Conservation (phyloP, 208 protist species). For the Wallacemonas sp. region DNA sequence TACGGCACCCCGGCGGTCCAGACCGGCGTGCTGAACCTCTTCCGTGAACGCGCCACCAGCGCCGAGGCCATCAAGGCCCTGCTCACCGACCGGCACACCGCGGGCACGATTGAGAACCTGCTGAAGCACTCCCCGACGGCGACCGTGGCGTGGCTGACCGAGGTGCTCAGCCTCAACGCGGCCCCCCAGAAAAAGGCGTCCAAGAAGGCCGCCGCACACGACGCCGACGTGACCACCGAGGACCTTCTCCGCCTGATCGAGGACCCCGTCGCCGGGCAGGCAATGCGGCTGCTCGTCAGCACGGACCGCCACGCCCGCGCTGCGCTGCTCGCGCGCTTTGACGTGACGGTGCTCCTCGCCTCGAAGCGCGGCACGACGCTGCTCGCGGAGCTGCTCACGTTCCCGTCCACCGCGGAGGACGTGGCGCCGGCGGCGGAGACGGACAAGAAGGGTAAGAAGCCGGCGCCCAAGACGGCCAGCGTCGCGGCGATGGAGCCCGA, state of each 20-base stretch:
- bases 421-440: constrained; percentile 12
- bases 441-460: constrained; percentile 19
- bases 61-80: constrained; percentile 46
- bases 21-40: constrained; percentile 58
- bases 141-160: constrained; percentile 61
- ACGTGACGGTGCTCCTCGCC: constrained; percentile 46
- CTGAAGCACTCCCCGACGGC: constrained; percentile 51
- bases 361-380: constrained; percentile 76
- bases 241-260: constrained; percentile 65
- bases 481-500: constrained; percentile 23
- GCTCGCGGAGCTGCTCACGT: constrained; percentile 51
- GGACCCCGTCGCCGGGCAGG: constrained; percentile 69
- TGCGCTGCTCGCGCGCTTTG: constrained; percentile 45
- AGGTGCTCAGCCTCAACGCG: constrained; percentile 52
- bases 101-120: constrained; percentile 72
- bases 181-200: constrained; percentile 17
- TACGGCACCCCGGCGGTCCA: constrained; percentile 48
- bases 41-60: constrained; percentile 61
- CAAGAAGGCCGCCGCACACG: constrained; percentile 12
- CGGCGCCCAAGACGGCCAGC: not conserved
- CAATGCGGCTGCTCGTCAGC: constrained; percentile 61
- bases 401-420: constrained; percentile 13
- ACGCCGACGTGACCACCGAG: constrained; percentile 25
- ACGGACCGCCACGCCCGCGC: constrained; percentile 28
- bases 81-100: constrained; percentile 76